phyloP scores from a whole-genome alignment of 345 rosid species.

The Leavenworthia alabamica region DNA sequence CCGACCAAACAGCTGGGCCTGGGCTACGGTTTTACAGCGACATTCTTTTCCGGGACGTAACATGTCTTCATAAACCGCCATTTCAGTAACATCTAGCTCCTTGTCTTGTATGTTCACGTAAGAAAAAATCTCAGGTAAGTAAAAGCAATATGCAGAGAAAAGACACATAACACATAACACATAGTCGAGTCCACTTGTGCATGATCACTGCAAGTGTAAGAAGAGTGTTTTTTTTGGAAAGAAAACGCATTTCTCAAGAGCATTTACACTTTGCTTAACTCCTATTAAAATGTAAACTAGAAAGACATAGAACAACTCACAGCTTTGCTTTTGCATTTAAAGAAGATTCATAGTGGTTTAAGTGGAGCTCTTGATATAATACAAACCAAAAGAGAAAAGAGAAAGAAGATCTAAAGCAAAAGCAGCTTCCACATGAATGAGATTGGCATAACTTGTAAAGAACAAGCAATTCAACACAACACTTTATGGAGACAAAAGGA shows the following conservation, averaged over 20 bases:
- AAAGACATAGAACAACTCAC: neutral
- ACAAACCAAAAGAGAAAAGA: neutral
- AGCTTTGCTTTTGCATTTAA: neutral
- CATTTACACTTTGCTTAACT: slow-evolving; percentile 19
- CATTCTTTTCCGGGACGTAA: slow-evolving; percentile 84
- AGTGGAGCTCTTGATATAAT: slow-evolving; percentile 1
- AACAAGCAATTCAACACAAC: neutral
- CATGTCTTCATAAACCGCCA: slow-evolving; percentile 95
- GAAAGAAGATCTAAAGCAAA: slow-evolving; percentile 22
- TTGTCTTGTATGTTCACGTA: slow-evolving; percentile 48
- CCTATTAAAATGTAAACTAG: slow-evolving; percentile 10
- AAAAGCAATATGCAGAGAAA: neutral
- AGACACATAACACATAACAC: neutral
- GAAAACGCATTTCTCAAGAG: slow-evolving; percentile 10
- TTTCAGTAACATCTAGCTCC: slow-evolving; percentile 91
- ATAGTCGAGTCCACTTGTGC: neutral
- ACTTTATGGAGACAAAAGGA: neutral
- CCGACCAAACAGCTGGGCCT: slow-evolving; percentile 72
- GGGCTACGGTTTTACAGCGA: slow-evolving; percentile 85
- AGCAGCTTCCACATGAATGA: slow-evolving; percentile 21
- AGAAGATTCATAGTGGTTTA: slow-evolving; percentile 25
- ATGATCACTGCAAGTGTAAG: slow-evolving; percentile 3
- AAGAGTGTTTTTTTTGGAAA: slow-evolving; percentile 14
- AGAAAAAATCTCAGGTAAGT: neutral
- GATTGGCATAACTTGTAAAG: neutral